phyloP scores from a whole-genome alignment of 345 rosid species.

The Draba incana region DNA sequence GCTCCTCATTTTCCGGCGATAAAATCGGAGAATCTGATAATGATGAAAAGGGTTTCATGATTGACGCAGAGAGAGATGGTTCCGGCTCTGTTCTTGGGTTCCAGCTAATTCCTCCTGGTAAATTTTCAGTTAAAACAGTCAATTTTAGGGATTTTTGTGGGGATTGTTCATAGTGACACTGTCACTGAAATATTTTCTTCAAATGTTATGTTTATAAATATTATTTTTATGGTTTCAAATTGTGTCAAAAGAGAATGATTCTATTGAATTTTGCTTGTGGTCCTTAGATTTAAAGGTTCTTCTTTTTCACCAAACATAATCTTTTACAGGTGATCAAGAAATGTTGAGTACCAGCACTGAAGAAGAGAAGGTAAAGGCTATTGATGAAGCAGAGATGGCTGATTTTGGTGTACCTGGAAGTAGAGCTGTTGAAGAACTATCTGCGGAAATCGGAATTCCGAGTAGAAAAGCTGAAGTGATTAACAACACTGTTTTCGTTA shows the following conservation, averaged over 20 bases:
- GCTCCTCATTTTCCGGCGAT: conserved; percentile 31
- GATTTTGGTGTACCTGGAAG: conserved; percentile 34
- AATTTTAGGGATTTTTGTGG: neutral
- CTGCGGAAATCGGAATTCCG: conserved; percentile 41
- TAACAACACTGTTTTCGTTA: conserved; percentile 71
- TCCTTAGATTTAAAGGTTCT: conserved; percentile 7
- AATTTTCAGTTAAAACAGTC: conserved; percentile 1
- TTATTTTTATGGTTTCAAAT: too few relatives aligned
- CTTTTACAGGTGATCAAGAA: conserved; percentile 45
- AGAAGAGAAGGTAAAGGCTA: conserved; percentile 9
- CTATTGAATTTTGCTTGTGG: conserved; percentile 14
- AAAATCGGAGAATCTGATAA: conserved; percentile 29
- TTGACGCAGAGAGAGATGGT: conserved; percentile 62
- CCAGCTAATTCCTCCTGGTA: conserved; percentile 58
- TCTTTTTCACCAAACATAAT: neutral
- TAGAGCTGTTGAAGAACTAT: conserved; percentile 44
- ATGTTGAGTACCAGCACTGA: conserved; percentile 36
- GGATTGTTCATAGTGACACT: neutral
- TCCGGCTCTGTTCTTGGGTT: conserved; percentile 73
- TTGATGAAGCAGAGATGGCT: conserved; percentile 33
- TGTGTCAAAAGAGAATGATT: neutral
- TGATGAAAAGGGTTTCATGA: conserved; percentile 44
- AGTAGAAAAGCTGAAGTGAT: conserved; percentile 41
- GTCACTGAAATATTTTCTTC: neutral
- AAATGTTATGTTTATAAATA: neutral